These are phyloP conservation scores for Aspergillus aculeatus DNA, from an alignment of 2,329 filamentous ascomycete species.

Conservation along the genomic window DNA sequence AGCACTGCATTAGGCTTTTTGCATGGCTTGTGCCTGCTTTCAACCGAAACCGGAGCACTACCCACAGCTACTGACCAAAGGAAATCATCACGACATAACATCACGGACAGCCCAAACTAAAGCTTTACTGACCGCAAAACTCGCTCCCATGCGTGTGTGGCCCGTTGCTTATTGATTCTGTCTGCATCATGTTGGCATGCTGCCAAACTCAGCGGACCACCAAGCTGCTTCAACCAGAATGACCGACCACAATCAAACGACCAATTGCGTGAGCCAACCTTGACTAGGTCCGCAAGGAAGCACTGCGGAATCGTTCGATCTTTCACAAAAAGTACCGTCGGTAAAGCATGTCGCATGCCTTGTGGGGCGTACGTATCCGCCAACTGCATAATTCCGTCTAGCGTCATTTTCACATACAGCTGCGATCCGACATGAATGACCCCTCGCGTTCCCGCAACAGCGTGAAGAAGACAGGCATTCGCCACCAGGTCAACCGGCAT, in stretches of 20 bases:
- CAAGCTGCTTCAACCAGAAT: conserved; percentile 33
- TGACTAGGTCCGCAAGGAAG: conserved; percentile 34
- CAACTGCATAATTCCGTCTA: conserved; percentile 27
- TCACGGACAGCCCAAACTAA: neutral
- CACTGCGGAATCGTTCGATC: conserved; percentile 28
- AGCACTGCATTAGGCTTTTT: neutral
- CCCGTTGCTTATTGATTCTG: conserved; percentile 21
- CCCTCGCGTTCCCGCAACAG: conserved; percentile 29
- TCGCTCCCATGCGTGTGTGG: conserved; percentile 22
- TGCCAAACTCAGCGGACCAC: conserved; percentile 29
- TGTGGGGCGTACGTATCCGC: conserved; percentile 22
- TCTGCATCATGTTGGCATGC: conserved; percentile 27
- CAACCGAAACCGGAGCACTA: neutral
- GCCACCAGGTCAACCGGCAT: conserved; percentile 36
- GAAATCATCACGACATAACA: neutral
- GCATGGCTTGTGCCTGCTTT: neutral
- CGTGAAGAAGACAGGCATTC: conserved; percentile 32
- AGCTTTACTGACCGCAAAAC: conserved; percentile 21
- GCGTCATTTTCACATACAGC: conserved; percentile 29
- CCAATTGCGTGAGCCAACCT: conserved; percentile 33
- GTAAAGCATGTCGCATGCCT: conserved; percentile 22
- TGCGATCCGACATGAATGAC: conserved; percentile 32
- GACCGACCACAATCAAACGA: conserved; percentile 33
- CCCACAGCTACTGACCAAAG: neutral
- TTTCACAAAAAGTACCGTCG: conserved; percentile 29